A percentile compares a stretch with the other conserved stretches of the same genome.
phyloP scores from a whole-genome alignment of 768 basidiomycete genomes.

The Suillus variegatus region DNA sequence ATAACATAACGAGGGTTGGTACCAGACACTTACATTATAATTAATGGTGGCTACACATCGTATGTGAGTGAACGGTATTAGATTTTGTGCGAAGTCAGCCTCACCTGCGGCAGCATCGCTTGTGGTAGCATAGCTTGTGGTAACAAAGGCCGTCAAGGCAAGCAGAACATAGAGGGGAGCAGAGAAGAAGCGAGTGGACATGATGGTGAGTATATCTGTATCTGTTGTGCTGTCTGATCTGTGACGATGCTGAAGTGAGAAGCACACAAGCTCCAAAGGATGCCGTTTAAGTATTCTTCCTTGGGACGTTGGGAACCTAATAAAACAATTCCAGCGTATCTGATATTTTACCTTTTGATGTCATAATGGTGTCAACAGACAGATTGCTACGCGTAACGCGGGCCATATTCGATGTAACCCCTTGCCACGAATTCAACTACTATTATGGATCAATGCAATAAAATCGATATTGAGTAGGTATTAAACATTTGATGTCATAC shows the following conservation, averaged over 20 bases:
- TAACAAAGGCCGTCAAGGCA: not conserved
- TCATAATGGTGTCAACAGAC: not conserved
- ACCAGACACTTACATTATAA: not conserved
- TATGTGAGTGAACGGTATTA: not conserved
- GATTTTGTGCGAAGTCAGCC: not conserved
- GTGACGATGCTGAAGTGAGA: not conserved
- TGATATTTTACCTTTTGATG: not conserved
- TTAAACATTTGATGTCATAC: not conserved
- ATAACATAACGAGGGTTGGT: not conserved
- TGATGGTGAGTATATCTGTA: not conserved
- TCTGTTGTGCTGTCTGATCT: not conserved
- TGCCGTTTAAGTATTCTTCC: not conserved
- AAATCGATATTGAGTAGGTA: not conserved
- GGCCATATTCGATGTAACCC: not conserved
- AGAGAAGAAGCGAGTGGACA: constrained; percentile 7
- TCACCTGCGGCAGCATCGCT: not conserved
- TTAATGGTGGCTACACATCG: not conserved
- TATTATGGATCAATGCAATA: not conserved
- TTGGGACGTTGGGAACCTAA: not conserved
- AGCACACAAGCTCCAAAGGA: not conserved
- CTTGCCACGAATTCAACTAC: not conserved
- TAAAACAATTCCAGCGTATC: not conserved
- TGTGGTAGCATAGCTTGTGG: not conserved
- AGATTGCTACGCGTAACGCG: too few relatives aligned
- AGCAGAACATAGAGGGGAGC: constrained; percentile 3